These are phyloP conservation scores for Diaporthe longicolla DNA, from an alignment of 2,329 filamentous ascomycete genomes.

Conservation along the genomic window DNA sequence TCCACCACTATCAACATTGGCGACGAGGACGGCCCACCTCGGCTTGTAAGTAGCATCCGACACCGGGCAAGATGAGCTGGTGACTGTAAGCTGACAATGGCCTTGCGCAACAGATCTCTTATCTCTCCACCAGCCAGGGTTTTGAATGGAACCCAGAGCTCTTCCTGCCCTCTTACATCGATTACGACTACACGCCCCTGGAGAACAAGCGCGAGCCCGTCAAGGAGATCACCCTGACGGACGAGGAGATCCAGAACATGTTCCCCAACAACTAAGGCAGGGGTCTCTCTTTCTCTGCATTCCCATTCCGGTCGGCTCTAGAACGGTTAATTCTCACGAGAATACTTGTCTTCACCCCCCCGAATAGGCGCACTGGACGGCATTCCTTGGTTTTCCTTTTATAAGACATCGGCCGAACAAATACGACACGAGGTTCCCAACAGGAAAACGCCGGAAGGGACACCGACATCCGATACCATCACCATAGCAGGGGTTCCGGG, in stretches of 20 bases:
- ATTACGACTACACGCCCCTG: conserved; percentile 81
- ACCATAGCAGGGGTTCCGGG: conserved; percentile 36
- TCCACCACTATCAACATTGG: conserved; percentile 87
- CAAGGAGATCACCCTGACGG: conserved; percentile 81
- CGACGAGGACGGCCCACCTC: conserved; percentile 78
- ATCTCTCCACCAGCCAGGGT: conserved; percentile 83
- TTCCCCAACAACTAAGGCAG: conserved; percentile 65
- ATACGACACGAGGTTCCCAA: conserved; percentile 20
- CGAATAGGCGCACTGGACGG: conserved; percentile 34
- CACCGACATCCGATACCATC: conserved; percentile 27
- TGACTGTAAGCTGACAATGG: conserved; percentile 44
- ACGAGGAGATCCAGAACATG: conserved; percentile 80
- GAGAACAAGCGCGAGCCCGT: conserved; percentile 84
- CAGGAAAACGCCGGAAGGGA: conserved; percentile 16
- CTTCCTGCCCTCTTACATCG: conserved; percentile 83
- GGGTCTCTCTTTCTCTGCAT: conserved; percentile 1
- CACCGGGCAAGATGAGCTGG: neutral
- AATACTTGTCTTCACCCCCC: conserved; percentile 21
- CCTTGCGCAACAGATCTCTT: conserved; percentile 73
- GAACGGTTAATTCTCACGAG: conserved; percentile 41
- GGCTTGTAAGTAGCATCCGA: conserved; percentile 69
- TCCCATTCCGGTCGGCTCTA: conserved; percentile 19
- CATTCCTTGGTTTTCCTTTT: conserved; percentile 6
- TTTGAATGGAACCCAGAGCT: conserved; percentile 91
- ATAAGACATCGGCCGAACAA: conserved; percentile 9